Evolutionary conservation across 2,329 filamentous ascomycete species (phyloP).

Genomic region (Monilinia laxa): DNA sequence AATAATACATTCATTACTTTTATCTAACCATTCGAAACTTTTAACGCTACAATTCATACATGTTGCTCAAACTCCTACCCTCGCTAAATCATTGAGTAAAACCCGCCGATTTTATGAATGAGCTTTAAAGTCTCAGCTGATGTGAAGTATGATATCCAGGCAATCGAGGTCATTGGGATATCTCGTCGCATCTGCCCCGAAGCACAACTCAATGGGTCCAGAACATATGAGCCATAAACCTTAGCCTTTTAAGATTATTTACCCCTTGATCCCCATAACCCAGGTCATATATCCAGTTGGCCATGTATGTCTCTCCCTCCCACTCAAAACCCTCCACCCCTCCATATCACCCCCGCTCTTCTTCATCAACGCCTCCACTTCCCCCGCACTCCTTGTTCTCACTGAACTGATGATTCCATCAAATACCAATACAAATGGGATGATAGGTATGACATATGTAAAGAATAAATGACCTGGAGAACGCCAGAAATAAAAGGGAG

Average conservation of each 20-base stretch:
- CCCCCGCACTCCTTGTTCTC: constrained; percentile 64
- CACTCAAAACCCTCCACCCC: constrained; percentile 46
- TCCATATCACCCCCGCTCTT: constrained; percentile 48
- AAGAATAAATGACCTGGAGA: constrained; percentile 54
- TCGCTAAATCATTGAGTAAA: background rate
- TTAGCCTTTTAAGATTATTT: background rate
- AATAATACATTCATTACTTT: background rate
- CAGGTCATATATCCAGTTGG: constrained; percentile 50
- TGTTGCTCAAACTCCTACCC: background rate
- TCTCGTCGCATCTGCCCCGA: background rate
- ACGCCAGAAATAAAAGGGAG: constrained; percentile 50
- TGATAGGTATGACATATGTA: constrained; percentile 63
- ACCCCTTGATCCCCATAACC: constrained; percentile 44
- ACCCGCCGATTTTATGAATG: background rate
- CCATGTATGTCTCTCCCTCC: constrained; percentile 47
- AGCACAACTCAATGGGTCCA: background rate
- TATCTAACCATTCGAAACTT: background rate
- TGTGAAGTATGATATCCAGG: background rate
- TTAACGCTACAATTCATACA: background rate
- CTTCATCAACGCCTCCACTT: constrained; percentile 60
- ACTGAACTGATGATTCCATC: constrained; percentile 69
- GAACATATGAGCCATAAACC: background rate
- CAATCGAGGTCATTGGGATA: background rate
- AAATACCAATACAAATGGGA: constrained; percentile 66
- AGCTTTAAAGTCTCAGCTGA: background rate